Evolutionary conservation across 345 rosid genomes (phyloP).

Genomic region (Dovyalis caffra): DNA sequence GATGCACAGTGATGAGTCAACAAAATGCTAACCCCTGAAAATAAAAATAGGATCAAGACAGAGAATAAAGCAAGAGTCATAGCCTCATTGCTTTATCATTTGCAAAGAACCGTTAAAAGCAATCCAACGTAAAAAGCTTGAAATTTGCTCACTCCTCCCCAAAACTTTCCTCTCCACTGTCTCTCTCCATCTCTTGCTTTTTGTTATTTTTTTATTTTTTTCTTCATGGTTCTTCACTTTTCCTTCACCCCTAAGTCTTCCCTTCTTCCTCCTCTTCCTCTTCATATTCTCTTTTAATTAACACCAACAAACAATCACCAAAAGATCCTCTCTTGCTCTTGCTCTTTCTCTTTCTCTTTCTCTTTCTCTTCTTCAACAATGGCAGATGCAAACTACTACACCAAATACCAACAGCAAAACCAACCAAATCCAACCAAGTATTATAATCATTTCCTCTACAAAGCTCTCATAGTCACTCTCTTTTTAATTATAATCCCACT

Average conservation of each 20-base stretch:
- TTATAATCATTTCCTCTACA: conserved; percentile 57
- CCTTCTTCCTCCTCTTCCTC: conserved; percentile 23
- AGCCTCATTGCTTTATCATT: conserved; percentile 3
- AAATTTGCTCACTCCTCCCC: conserved; percentile 26
- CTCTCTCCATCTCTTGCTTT: conserved; percentile 13
- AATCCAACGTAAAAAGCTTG: conserved; percentile 21
- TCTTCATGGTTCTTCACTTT: conserved; percentile 8
- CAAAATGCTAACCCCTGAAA: conserved; percentile 13
- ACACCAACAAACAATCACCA: conserved; percentile 15
- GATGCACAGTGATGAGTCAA: conserved; percentile 17
- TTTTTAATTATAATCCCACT: conserved; percentile 41
- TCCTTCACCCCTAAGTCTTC: conserved; percentile 52
- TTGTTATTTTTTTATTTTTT: background rate
- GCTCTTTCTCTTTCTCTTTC: conserved; percentile 17
- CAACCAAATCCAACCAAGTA: conserved; percentile 46
- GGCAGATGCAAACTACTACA: conserved; percentile 51
- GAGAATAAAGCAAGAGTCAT: conserved; percentile 5
- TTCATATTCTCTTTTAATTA: conserved; percentile 14
- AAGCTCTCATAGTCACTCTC: conserved; percentile 53
- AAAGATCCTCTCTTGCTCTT: conserved; percentile 5
- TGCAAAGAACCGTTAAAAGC: conserved; percentile 11
- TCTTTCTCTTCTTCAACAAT: conserved; percentile 40
- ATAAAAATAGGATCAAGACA: background rate
- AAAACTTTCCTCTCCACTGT: conserved; percentile 16
- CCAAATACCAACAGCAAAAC: conserved; percentile 36